Evolutionary conservation across 2,329 filamentous ascomycete species (phyloP).

Genomic region (Aspergillus ustus): DNA sequence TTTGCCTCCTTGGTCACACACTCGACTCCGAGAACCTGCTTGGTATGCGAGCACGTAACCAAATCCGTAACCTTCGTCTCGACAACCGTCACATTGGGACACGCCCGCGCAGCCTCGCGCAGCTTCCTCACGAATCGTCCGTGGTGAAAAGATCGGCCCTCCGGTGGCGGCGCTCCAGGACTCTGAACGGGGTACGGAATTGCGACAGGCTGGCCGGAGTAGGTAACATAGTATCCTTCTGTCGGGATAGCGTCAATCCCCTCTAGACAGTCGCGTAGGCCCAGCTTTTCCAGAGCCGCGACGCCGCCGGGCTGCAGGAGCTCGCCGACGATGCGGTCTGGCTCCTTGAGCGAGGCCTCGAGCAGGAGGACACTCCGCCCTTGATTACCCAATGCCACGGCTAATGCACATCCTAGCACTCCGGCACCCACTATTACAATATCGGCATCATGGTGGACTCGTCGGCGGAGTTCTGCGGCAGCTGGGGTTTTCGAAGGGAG

Average conservation of each 20-base stretch:
- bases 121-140: conserved; percentile 88
- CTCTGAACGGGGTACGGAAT: conserved; percentile 77
- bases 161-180: conserved; percentile 57
- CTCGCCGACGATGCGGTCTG: conserved; percentile 94
- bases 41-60: conserved; percentile 69
- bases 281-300: conserved; percentile 76
- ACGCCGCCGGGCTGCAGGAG: conserved; percentile 92
- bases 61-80: conserved; percentile 84
- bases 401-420: conserved; percentile 84
- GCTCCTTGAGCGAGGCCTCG: conserved; percentile 87
- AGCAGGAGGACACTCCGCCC: conserved; percentile 88
- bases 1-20: conserved; percentile 65
- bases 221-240: conserved; percentile 86
- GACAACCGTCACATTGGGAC: conserved; percentile 85
- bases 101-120: conserved; percentile 71
- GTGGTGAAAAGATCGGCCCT: conserved; percentile 89
- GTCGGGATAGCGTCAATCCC: conserved; percentile 84
- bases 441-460: conserved; percentile 68
- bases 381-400: conserved; percentile 83
- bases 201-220: conserved; percentile 71
- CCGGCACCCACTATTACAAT: conserved; percentile 92
- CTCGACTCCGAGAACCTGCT: conserved; percentile 82
- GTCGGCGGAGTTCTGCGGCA: conserved; percentile 52
- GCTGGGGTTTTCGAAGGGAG: conserved; percentile 29
- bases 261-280: conserved; percentile 80